These are phyloP conservation scores for Rhizopus arrhizus DNA, from an alignment of 371 early-diverging fungal species.

Conservation along the genomic window DNA sequence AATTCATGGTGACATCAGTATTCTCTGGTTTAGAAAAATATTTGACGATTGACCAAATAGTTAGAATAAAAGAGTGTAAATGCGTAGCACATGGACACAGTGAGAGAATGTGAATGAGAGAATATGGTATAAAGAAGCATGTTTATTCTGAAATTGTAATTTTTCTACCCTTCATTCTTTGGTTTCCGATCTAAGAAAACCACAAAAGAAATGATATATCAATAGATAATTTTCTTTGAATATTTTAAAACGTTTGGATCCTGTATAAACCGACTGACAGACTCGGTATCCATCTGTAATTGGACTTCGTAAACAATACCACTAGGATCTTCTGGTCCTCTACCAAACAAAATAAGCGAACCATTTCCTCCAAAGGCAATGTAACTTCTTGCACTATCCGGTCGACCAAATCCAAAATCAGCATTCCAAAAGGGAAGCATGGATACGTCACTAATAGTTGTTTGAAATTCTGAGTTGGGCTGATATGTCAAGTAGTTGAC, in stretches of 20 bases:
- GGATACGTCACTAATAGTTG: slow-evolving; percentile 37
- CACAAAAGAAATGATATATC: neutral
- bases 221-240: slow-evolving; percentile 32
- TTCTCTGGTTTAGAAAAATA: too few relatives aligned
- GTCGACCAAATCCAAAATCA: slow-evolving; percentile 40
- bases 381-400: slow-evolving; percentile 42
- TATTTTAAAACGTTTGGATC: slow-evolving; percentile 44
- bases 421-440: slow-evolving; percentile 41
- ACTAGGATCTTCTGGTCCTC: slow-evolving; percentile 22
- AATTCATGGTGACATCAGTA: too few relatives aligned
- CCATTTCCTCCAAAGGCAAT: slow-evolving; percentile 50
- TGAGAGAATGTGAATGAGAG: too few relatives aligned
- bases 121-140: too few relatives aligned
- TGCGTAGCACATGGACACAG: too few relatives aligned
- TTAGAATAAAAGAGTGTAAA: too few relatives aligned
- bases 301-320: slow-evolving; percentile 42
- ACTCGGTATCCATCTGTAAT: slow-evolving; percentile 44
- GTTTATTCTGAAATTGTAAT: too few relatives aligned
- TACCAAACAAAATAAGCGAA: slow-evolving; percentile 39
- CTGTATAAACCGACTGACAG: slow-evolving; percentile 37
- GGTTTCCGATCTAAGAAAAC: too few relatives aligned
- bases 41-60: too few relatives aligned
- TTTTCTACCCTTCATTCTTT: too few relatives aligned
- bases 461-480: slow-evolving; percentile 34
- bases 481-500: slow-evolving; percentile 43